phyloP scores from a whole-genome alignment of 2,329 filamentous ascomycete genomes.

The Rutstroemia sp. region DNA sequence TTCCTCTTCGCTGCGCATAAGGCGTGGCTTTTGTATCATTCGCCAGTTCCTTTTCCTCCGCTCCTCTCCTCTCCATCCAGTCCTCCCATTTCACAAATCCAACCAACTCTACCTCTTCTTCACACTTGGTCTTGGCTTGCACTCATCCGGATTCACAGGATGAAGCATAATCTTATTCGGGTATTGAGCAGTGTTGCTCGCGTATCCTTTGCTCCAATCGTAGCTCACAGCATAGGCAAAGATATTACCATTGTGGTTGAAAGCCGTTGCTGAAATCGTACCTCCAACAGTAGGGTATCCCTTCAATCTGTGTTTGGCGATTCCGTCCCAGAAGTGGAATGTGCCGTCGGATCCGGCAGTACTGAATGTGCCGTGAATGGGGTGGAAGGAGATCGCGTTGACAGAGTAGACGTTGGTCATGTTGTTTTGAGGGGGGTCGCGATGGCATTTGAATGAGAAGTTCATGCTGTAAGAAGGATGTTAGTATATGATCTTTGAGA shows the following conservation, averaged over 20 bases:
- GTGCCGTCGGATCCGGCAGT: constrained; percentile 93
- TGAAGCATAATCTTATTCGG: constrained; percentile 83
- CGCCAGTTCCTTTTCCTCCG: neutral
- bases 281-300: constrained; percentile 81
- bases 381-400: constrained; percentile 97
- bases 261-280: constrained; percentile 84
- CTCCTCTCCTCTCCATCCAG: neutral
- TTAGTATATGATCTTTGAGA: neutral
- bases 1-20: neutral
- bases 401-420: constrained; percentile 87
- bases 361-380: constrained; percentile 94
- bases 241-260: constrained; percentile 77
- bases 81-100: neutral
- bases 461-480: constrained; percentile 53
- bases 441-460: constrained; percentile 99
- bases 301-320: constrained; percentile 81
- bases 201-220: constrained; percentile 97
- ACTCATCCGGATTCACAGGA: constrained; percentile 60
- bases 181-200: constrained; percentile 66
- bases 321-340: constrained; percentile 95
- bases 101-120: constrained; percentile 28
- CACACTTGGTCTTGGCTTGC: constrained; percentile 42
- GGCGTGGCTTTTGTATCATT: neutral
- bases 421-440: constrained; percentile 68
- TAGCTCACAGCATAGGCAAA: constrained; percentile 91